Percentiles rank a stretch among this genome's conserved stretches.
phyloP scores from a whole-genome alignment of 1,139 yeast genomes.

The Nakaseomyces kungkrabaensis region DNA sequence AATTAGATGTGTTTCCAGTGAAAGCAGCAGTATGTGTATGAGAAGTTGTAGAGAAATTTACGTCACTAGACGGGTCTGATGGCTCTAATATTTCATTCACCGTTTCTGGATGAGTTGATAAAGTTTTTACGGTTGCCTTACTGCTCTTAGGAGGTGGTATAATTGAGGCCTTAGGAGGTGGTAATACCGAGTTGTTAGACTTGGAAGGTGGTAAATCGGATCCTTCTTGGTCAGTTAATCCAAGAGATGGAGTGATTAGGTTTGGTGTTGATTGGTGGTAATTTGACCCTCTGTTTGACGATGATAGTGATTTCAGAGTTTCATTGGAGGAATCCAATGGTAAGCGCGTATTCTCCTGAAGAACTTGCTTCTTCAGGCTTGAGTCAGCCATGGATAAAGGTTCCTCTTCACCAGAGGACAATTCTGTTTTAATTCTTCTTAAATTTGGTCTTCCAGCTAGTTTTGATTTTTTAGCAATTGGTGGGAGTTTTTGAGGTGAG shows the following conservation, averaged over 20 bases:
- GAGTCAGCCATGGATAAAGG: neutral
- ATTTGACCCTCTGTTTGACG: neutral
- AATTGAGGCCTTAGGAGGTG: too few relatives aligned
- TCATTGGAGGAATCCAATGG: neutral
- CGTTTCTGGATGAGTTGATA: too few relatives aligned
- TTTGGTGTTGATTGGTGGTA: constrained; percentile 3
- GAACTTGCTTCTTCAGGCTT: neutral
- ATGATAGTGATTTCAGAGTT: neutral
- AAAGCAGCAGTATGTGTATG: too few relatives aligned
- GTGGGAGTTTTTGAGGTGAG: neutral
- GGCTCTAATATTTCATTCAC: too few relatives aligned
- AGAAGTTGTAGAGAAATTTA: too few relatives aligned
- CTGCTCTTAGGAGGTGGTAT: too few relatives aligned
- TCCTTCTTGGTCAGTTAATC: neutral
- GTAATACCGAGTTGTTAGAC: neutral
- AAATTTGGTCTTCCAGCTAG: neutral
- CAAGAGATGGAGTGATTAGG: neutral
- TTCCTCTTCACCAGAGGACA: constrained; percentile 1
- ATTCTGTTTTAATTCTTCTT: constrained; percentile 1
- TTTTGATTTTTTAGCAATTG: neutral
- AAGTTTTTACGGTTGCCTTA: too few relatives aligned
- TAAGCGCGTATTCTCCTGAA: neutral
- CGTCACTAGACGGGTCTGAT: too few relatives aligned
- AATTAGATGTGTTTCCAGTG: too few relatives aligned
- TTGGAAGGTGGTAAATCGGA: neutral